Percentiles rank a stretch among this genome's conserved stretches.
Evolutionary conservation across 208 protist genomes (phyloP).

Genomic region (Tritrichomonas musculus): DNA sequence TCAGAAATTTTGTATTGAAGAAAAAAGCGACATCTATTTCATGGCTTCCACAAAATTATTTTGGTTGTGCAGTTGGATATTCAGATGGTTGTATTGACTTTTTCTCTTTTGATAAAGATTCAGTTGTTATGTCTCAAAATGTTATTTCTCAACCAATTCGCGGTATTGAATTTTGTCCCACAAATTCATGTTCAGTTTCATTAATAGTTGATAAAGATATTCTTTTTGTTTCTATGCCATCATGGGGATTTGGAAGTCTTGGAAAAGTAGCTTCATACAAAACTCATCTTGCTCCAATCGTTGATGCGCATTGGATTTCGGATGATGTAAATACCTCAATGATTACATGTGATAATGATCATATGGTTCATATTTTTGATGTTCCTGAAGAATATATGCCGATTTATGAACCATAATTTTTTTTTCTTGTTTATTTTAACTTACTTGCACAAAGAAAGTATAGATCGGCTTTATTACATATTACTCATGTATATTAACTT

Average conservation of each 20-base stretch:
- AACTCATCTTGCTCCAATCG: not conserved
- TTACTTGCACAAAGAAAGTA: too few relatives aligned
- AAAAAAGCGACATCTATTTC: not conserved
- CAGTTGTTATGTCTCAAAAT: not conserved
- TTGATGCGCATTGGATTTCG: not conserved
- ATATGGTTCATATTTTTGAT: not conserved
- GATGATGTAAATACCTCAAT: not conserved
- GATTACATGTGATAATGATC: not conserved
- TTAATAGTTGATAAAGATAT: not conserved
- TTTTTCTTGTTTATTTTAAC: too few relatives aligned
- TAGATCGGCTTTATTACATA: too few relatives aligned
- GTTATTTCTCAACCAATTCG: not conserved
- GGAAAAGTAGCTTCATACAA: not conserved
- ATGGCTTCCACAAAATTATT: not conserved
- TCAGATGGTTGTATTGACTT: not conserved
- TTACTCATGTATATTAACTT: too few relatives aligned
- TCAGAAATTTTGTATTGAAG: not conserved
- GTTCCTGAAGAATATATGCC: not conserved
- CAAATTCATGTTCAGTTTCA: not conserved
- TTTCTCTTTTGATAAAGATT: not conserved
- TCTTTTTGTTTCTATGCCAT: not conserved
- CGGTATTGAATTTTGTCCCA: not conserved
- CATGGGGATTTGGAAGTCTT: not conserved
- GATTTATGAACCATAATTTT: not conserved
- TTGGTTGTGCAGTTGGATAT: not conserved